Percentiles rank a stretch among this genome's conserved stretches.
phyloP scores from a whole-genome alignment of 2,329 filamentous ascomycete genomes.

The Cladosporium cucumerinum region DNA sequence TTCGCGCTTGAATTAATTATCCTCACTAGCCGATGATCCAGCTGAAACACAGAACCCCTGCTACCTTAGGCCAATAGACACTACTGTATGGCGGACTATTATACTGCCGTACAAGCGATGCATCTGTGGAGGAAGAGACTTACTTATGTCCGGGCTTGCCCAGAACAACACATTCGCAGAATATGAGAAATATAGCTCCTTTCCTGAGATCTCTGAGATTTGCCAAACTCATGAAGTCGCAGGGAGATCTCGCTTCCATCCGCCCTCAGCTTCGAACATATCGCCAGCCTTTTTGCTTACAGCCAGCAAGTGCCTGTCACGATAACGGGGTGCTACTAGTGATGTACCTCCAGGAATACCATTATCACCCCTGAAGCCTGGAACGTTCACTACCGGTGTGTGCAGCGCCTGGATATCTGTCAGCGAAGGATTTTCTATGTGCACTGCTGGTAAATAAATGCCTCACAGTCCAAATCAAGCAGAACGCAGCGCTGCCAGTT shows the following conservation, averaged over 20 bases:
- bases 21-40: background rate
- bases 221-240: background rate
- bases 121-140: background rate
- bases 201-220: background rate
- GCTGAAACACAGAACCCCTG: background rate
- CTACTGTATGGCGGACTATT: background rate
- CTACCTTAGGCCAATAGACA: background rate
- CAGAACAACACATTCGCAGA: background rate
- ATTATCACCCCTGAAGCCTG: constrained; percentile 57
- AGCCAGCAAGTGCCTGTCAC: constrained; percentile 43
- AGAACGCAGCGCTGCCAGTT: constrained; percentile 56
- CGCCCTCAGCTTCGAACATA: constrained; percentile 41
- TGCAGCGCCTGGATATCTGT: constrained; percentile 44
- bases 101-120: background rate
- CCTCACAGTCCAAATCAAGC: constrained; percentile 47
- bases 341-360: constrained; percentile 60
- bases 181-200: background rate
- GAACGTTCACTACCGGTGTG: constrained; percentile 61
- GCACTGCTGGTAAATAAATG: background rate
- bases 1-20: background rate
- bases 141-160: background rate
- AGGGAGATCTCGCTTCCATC: constrained; percentile 20
- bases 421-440: background rate
- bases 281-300: constrained; percentile 42
- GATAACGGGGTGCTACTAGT: constrained; percentile 47